Evolutionary conservation across 257 asterid genomes (phyloP), one percentile per base, ranked within the genome.

Genomic region (Lavandula angustifolia): DNA sequence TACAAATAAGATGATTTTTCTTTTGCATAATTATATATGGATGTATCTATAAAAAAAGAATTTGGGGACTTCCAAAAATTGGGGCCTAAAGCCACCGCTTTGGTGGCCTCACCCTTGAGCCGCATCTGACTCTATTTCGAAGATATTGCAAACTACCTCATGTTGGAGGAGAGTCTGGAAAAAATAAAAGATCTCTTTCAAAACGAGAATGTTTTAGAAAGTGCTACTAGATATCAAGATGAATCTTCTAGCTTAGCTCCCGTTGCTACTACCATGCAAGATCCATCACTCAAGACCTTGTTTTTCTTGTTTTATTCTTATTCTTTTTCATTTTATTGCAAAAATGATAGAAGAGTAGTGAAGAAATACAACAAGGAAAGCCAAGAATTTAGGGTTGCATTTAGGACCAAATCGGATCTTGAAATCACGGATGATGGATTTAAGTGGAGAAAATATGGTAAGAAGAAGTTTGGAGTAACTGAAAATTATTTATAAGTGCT

Each of bases 391-490:
- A 67, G 54, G 44, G 9, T 78, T 62, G 78, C 68, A 11, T 66
- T 85, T 55, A 78, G 72, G 22, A 85, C 88, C 0, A 66, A 56
- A 72, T 78, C 92, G 1, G 42, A 37, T 17, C 69, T 79, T 27
- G 88, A 85, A 54, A 62, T 72, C 56, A 62, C 82, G 86, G 80
- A 78, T 37, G 91, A 84, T 74, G 92, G 92, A 7, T 85, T 62
- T 47, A 77, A 78, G 67, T 84, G 92, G 92, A 85, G 86, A 65
- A 85, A 84, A 72, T 82, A 84, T 75, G 91, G 92, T 22, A 81
- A 84, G 76, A 84, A 84, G 78, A 62, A 12, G 73, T n/a, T n/a
- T n/a, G n/a, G n/a, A n/a, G n/a, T n/a, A n/a, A n/a, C n/a, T n/a
- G n/a, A n/a, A n/a, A n/a, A n/a, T n/a, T n/a, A n/a, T n/a, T n/a